Base-by-base conservation (phyloP, 441 rosid species). In the Aquilaria agallochum region DNA sequence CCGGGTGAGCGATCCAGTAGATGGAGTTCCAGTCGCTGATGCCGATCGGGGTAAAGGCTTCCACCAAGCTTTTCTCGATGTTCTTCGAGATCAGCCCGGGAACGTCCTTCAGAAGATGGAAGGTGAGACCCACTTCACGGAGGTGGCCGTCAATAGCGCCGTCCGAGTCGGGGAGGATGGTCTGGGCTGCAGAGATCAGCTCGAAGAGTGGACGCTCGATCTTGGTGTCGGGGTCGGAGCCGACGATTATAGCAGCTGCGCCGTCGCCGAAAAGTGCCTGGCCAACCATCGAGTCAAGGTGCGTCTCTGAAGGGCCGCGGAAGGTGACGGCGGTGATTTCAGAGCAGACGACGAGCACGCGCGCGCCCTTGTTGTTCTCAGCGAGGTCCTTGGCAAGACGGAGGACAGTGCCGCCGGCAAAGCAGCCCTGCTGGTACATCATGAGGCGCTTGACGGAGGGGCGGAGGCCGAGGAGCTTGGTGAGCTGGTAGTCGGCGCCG, bases 361-460 rank as follows among this genome's bases (percentile, higher is more conserved):
- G 78, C 0, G 83, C 70, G 9, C 78, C 80, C 20, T 64, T 68
- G 59, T 79, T 79, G 75, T 79, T 79, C 68, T 79, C 78, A 0
- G 80, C 83, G 30, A 79, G 67, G 5, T 79, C 83, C 64, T 79
- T 79, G 8, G 80, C 80, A 20, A 79, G 63, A 47, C 80, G 74
- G 54, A 79, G 80, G 31, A 68, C 76, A 9, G 83, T 79, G 5
- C 83, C 79, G 2, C 78, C 78, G 14, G 72, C 80, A 50, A 62
- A 77, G 70, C 89, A 83, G 5, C 89, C 89, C 52, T 81, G 89
- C 46, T 75, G 84, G 56, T 78, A 83, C 83, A 83, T 65, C 87
- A 84, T 80, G 68, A 80, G 45, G n/a, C 80, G 76, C 64, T 80
- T 80, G 14, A 84, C 82, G 2, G 83, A 78, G 5, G 85, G 82